Base-by-base conservation (phyloP, 257 asterid species). In the Paulownia fortunei region DNA sequence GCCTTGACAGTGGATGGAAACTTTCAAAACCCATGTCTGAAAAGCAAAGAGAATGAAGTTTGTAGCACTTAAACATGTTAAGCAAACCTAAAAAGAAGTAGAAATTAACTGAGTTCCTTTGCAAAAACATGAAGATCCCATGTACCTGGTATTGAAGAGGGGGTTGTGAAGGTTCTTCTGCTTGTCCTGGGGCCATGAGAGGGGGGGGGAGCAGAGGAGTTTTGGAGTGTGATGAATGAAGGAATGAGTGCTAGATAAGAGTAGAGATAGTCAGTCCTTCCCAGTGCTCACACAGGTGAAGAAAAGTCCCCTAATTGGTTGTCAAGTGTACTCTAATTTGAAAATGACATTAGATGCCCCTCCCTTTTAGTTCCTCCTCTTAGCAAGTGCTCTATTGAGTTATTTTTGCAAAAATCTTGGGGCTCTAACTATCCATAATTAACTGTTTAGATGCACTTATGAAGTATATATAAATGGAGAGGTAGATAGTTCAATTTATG, bases 1-100 rank as follows among this genome's bases (percentile, higher is more conserved):
- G 78, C 93, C 98, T 87, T 89, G 90, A 51, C 98, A 94, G 84
- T 94, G 98, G 84, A 94, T 92, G 39, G 97, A 90, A 74, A 94
- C 98, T 62, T 87, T 94, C 58, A 94, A 82, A 81, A 78, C 80
- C 97, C 94, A 88, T 61, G 90, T 94, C 98, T 94, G 89, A 34
- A 51, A 77, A 76, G 3, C 15, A 15, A 27, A 68, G 11, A 41
- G 1, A 42, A 81, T 21, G 18, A 46, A 51, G 32, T 67, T 67
- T 67, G 1, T 42, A 15, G 0, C 3, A 16, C 26, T 18, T 51
- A 32, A 32, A 65, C 54, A 52, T 23, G 71, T 30, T 3, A 16
- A 36, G 0, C 10, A 24, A 24, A 21, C 9, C 4, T 49, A 72
- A 21, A 44, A 36, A 8, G 1, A 15, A 27, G 10, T 2, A 18